Percentiles rank a stretch among this genome's conserved stretches.
Conservation (phyloP, 2,329 filamentous ascomycete species). For the Venturia aucupariae region DNA sequence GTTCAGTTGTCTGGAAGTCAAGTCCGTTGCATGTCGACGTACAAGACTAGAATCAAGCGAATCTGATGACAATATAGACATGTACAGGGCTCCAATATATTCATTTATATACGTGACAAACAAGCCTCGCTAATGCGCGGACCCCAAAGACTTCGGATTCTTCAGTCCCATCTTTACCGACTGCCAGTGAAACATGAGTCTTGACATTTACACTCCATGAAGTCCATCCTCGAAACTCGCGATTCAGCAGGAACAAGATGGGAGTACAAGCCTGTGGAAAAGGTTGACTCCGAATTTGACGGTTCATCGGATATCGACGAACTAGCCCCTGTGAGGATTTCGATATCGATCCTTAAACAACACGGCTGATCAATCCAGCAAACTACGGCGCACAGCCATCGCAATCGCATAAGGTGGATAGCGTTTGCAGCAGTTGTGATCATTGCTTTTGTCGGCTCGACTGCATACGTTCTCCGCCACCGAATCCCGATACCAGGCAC, state of each 20-base stretch:
- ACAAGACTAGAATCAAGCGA: too few relatives aligned
- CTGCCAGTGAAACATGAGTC: too few relatives aligned
- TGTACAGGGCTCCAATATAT: too few relatives aligned
- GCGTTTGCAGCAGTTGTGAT: not conserved
- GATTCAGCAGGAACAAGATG: not conserved
- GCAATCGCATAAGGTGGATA: not conserved
- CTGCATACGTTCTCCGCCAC: not conserved
- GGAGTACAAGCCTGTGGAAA: not conserved
- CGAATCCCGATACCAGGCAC: not conserved
- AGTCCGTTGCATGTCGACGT: too few relatives aligned
- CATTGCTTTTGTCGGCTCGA: not conserved
- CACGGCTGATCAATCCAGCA: not conserved
- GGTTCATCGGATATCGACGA: not conserved
- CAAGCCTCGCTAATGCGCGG: too few relatives aligned
- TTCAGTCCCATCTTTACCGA: not conserved
- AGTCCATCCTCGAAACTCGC: not conserved
- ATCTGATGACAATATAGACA: too few relatives aligned
- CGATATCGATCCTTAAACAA: not conserved
- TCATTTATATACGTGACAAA: too few relatives aligned
- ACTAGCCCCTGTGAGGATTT: not conserved
- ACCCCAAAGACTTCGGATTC: too few relatives aligned
- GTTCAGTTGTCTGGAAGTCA: too few relatives aligned
- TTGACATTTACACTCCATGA: not conserved
- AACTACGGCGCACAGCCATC: not conserved
- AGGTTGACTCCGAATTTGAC: not conserved